A percentile compares a stretch with the other conserved stretches of the same genome.
phyloP scores from a whole-genome alignment of 768 basidiomycete genomes.

The Amanita inopinata region DNA sequence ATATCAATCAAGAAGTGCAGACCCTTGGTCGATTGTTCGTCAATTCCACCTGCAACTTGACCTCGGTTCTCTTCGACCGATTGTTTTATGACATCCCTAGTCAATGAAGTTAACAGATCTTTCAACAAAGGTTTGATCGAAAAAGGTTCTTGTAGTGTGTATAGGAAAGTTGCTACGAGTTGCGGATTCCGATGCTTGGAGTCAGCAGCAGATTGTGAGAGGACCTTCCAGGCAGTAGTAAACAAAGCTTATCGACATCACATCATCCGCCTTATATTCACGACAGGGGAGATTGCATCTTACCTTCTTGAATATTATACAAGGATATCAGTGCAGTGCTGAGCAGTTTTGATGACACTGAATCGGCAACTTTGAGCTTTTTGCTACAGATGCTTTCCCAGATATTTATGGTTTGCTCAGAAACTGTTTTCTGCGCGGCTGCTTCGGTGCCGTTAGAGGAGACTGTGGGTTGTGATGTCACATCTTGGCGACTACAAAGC shows the following conservation, averaged over 20 bases:
- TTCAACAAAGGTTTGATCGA: slow-evolving; percentile 16
- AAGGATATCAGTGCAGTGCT: slow-evolving; percentile 32
- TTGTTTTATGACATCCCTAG: neutral
- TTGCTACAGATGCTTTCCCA: slow-evolving; percentile 38
- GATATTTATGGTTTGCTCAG: slow-evolving; percentile 32
- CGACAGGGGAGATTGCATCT: neutral
- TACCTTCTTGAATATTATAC: slow-evolving; percentile 19
- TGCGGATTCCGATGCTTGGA: slow-evolving; percentile 16
- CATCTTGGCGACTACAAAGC: slow-evolving; percentile 3
- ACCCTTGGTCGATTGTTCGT: neutral
- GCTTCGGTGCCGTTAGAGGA: slow-evolving; percentile 1
- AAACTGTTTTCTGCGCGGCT: slow-evolving; percentile 24
- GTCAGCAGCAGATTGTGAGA: slow-evolving; percentile 23
- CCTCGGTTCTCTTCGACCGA: slow-evolving; percentile 7
- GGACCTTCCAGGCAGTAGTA: slow-evolving; percentile 34
- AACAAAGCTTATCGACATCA: slow-evolving; percentile 23
- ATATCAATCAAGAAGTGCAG: slow-evolving; percentile 28
- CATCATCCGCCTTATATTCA: neutral
- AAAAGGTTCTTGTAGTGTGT: slow-evolving; percentile 32
- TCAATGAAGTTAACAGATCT: slow-evolving; percentile 11
- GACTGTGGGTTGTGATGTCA: neutral
- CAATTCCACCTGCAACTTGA: slow-evolving; percentile 3
- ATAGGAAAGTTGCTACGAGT: slow-evolving; percentile 37
- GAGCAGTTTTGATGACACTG: slow-evolving; percentile 32
- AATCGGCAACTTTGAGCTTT: slow-evolving; percentile 37